Base-by-base conservation (phyloP, 495 filamentous ascomycete genomes). In the Aspergillus homomorphus region DNA sequence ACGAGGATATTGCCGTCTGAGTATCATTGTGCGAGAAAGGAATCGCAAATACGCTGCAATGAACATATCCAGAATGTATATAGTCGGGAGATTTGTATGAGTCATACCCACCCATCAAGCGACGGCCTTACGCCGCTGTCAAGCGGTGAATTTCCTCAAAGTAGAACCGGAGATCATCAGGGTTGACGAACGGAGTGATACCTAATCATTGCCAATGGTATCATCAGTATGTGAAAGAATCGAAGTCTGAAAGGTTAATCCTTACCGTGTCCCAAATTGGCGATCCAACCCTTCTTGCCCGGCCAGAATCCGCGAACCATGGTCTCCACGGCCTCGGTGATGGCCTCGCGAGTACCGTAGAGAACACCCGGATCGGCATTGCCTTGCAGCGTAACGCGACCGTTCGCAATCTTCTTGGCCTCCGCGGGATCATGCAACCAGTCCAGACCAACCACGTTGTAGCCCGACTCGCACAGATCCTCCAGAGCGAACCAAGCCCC, bases 401-500 rank as follows among this genome's bases (percentile, higher is more conserved):
- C 80, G 57, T 85, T 82, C 57, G 92, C 90, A 63, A 90, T 80
- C 61, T 80, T 85, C 62, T 88, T 84, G 23, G 95, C 91, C 61
- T 96, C 84, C 5, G 86, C 88, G 4, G 94, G 90, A 66, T 92
- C 91, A 60, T 96, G 90, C 23, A 92, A 83, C 94, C 94, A 98
- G 71, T 98, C 94, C 56, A 98, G 78, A 22, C 95, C 89, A 51
- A 98, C 87, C 28, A 96, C 89, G 61, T 98, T 85, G 74, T 98
- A 98, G 14, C 91, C 92, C 20, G 91, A 84, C 63, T 90, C 77
- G 72, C 92, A 96, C 15, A 92, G 81, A 14, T 89, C 85, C 61
- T 96, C 91, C 28, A 98, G 77, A 4, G 91, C 92, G 72, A 93
- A 96, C 90, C 94, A 96, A n/a, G 94, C 92, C 4, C 94, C 94